Conservation (phyloP, 768 basidiomycete species). For the Candolleomyces aberdarensis region DNA sequence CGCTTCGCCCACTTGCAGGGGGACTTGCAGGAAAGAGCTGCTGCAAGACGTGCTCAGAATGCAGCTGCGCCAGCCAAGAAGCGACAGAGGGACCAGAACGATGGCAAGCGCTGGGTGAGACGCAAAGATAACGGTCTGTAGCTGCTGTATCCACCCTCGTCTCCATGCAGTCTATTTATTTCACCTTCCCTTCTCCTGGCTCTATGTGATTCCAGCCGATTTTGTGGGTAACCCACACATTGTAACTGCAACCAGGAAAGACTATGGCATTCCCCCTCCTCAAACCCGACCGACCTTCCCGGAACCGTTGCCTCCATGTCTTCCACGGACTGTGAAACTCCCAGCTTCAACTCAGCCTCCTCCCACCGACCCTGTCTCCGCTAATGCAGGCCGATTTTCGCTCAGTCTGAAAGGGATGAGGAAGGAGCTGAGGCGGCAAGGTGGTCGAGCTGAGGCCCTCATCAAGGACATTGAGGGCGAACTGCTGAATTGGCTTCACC, state of each 20-base stretch:
- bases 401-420: constrained; percentile 75
- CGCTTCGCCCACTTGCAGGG: constrained; percentile 52
- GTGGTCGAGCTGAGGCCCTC: constrained; percentile 57
- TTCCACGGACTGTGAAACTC: constrained; percentile 56
- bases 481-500: constrained; percentile 59
- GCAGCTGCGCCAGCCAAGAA: constrained; percentile 32
- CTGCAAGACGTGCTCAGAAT: constrained; percentile 4
- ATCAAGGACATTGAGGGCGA: constrained; percentile 68
- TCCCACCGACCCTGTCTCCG: constrained; percentile 45
- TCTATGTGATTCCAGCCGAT: constrained; percentile 41
- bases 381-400: constrained; percentile 74
- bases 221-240: constrained; percentile 76
- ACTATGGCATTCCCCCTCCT: constrained; percentile 47
- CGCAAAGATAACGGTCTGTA: constrained; percentile 73
- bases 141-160: neutral
- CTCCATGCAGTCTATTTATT: neutral
- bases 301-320: constrained; percentile 66
- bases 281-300: constrained; percentile 62
- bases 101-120: constrained; percentile 76
- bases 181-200: neutral
- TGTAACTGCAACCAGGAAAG: constrained; percentile 54
- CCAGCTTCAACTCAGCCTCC: constrained; percentile 42
- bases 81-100: constrained; percentile 52
- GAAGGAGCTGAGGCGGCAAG: constrained; percentile 57
- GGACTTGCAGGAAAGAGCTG: constrained; percentile 12